These are phyloP conservation scores for Glycine latifolia DNA, from an alignment of 306 rosid species.

Conservation along the genomic window DNA sequence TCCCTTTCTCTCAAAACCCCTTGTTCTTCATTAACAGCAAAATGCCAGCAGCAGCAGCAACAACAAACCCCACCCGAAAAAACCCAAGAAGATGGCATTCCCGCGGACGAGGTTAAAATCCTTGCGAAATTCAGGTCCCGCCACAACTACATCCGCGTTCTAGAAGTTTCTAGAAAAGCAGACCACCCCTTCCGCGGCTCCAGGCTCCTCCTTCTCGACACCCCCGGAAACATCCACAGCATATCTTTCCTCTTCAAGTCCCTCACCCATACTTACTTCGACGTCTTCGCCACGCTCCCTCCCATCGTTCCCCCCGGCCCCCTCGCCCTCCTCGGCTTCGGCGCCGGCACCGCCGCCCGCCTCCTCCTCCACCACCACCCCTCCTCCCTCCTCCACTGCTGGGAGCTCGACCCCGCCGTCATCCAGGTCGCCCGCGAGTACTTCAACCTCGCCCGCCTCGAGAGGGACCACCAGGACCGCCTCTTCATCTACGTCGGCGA, in stretches of 20 bases:
- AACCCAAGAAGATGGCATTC: slow-evolving; percentile 66
- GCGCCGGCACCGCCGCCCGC: slow-evolving; percentile 85
- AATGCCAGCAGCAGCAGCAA: slow-evolving; percentile 48
- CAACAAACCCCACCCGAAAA: not conserved
- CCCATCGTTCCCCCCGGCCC: slow-evolving; percentile 84
- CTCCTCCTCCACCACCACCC: slow-evolving; percentile 67
- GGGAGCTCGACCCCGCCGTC: slow-evolving; percentile 94
- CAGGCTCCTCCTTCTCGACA: slow-evolving; percentile 83
- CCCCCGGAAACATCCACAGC: slow-evolving; percentile 97
- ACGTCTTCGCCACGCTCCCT: slow-evolving; percentile 84
- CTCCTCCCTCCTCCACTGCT: slow-evolving; percentile 63
- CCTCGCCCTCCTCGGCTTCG: slow-evolving; percentile 81
- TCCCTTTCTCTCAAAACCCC: slow-evolving; percentile 21
- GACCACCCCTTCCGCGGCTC: slow-evolving; percentile 92
- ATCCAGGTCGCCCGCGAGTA: slow-evolving; percentile 79
- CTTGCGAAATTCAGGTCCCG: slow-evolving; percentile 79
- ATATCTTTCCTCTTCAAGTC: slow-evolving; percentile 72
- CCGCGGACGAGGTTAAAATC: slow-evolving; percentile 66
- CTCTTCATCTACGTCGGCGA: slow-evolving; percentile 72
- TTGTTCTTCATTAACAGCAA: not conserved
- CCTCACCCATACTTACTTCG: slow-evolving; percentile 79
- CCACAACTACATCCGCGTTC: slow-evolving; percentile 83
- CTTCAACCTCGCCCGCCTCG: slow-evolving; percentile 65
- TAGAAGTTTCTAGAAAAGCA: slow-evolving; percentile 75
- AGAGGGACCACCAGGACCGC: slow-evolving; percentile 55